Base-by-base conservation (phyloP, 805 yeast species). In the Pachysolen tannophilus region DNA sequence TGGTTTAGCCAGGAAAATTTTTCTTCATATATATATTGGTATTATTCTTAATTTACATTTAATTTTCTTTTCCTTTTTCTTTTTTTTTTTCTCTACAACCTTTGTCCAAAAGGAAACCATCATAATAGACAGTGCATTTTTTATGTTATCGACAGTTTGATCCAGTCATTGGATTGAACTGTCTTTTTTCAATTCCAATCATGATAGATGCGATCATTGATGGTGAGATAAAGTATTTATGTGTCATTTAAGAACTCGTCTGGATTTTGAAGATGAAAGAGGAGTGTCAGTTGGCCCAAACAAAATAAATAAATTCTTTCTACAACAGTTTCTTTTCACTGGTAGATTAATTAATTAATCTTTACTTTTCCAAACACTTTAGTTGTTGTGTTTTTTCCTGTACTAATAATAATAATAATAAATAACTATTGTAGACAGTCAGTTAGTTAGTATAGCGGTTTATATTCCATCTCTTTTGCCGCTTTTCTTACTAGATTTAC, bases 41-140 rank as follows among this genome's bases (percentile, higher is more conserved):
- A n/a, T n/a, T 30, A 18, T 18, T 15, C 24, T 25, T 29, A 26
- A 40, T n/a, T n/a, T n/a, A n/a, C n/a, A n/a, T 27, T 25, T 21
- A 20, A 14, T 17, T 20, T 25, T 24, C 30, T 11, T 20, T n/a
- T 26, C 6, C 8, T 9, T 26, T 15, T 10, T 11, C n/a, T 20
- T 16, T 19, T 30, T 40, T 43, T 38, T 43, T 46, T 50, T 49
- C 46, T 44, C 52, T 44, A 43, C 53, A 56, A 55, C 72, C 79
- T 74, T 73, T 75, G 78, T 75, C 79, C 79, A 70, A 73, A 72
- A 69, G 60, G 66, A 54, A 61, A 70, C 81, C 80, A 64, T 71
- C 76, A 66, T 77, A 58, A 52, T 61, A 75, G 82, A 75, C 82
- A 75, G 82, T 75, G 74, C 81, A 65, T 36, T 14, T 21, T n/a